Evolutionary conservation across 371 early-diverging fungal genomes (phyloP).

Genomic region (Actinomortierella ambigua): DNA sequence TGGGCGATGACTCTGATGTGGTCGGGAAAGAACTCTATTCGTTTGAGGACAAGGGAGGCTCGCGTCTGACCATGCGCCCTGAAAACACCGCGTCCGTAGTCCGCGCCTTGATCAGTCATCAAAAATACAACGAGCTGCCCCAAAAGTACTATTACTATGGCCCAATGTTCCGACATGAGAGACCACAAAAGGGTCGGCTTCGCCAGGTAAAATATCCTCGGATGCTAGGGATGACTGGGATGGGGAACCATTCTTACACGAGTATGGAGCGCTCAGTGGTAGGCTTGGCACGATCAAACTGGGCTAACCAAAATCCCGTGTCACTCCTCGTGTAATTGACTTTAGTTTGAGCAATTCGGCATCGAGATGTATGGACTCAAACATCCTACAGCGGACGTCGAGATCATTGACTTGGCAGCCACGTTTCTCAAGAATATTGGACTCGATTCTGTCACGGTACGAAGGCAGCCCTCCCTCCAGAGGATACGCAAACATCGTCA

Average conservation of each 20-base stretch:
- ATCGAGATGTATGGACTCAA: constrained; percentile 56
- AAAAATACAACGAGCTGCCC: constrained; percentile 45
- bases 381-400: constrained; percentile 59
- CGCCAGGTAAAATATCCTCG: constrained; percentile 58
- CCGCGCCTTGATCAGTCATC: constrained; percentile 56
- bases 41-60: constrained; percentile 58
- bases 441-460: constrained; percentile 16
- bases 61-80: constrained; percentile 62
- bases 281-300: too few relatives aligned
- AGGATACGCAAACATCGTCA: constrained; percentile 1
- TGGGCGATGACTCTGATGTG: constrained; percentile 64
- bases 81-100: constrained; percentile 69
- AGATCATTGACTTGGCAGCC: constrained; percentile 56
- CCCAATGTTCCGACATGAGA: constrained; percentile 70
- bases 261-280: too few relatives aligned
- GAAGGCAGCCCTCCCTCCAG: not conserved
- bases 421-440: constrained; percentile 49
- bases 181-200: constrained; percentile 68
- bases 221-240: too few relatives aligned
- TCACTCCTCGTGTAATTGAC: not conserved
- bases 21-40: constrained; percentile 71
- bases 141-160: constrained; percentile 60
- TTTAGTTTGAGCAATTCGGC: constrained; percentile 72
- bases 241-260: too few relatives aligned
- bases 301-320: too few relatives aligned